Evolutionary conservation across 768 basidiomycete species (phyloP), one percentile per base, ranked within the genome.

Genomic region (Agrocybe praecox): DNA sequence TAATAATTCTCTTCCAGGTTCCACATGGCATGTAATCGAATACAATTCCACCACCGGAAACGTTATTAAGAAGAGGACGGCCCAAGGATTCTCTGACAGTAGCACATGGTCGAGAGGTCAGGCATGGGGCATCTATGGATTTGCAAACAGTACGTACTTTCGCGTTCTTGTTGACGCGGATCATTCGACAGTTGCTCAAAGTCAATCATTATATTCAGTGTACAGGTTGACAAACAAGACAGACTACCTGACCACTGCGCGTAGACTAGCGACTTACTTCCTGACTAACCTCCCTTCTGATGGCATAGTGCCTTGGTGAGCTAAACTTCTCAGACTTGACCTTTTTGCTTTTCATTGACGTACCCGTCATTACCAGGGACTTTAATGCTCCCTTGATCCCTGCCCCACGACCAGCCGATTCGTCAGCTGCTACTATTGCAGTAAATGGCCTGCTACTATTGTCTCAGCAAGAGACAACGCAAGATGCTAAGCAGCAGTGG

Each of bases 21-120:
- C 75, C 24, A 78, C 81, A 22, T 82, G 80, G 78, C 87, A 89
- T 61, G 80, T 89, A 40, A 76, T 89, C 22, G 83, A 87, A 52
- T 89, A 89, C 72, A 81, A 89, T 64, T 74, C 81, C 14, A 85
- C 80, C 0, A 89, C 85, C 5, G 89, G 88, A 2, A 67, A 58
- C 1, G 86, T 90, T 34, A 83, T 84, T 53, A 67, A 70, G 49
- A 82, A 77, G 63, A 70, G 77, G 47, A 89, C 89, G 1, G 68
- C 77, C 0, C 88, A 90, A 65, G 88, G 88, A 0, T 89, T 76
- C 64, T 74, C 86, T 19, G 78, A 88, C 62, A 72, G 65, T 49
- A 89, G 86, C 66, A 90, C 89, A 7, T 90, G 89, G 89, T 80
- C 85, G 46, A 82, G 89, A 26, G 88, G 88, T 8, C 85, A 91